Evolutionary conservation across 2,329 filamentous ascomycete species (phyloP).

Genomic region (Cercospora beticola): DNA sequence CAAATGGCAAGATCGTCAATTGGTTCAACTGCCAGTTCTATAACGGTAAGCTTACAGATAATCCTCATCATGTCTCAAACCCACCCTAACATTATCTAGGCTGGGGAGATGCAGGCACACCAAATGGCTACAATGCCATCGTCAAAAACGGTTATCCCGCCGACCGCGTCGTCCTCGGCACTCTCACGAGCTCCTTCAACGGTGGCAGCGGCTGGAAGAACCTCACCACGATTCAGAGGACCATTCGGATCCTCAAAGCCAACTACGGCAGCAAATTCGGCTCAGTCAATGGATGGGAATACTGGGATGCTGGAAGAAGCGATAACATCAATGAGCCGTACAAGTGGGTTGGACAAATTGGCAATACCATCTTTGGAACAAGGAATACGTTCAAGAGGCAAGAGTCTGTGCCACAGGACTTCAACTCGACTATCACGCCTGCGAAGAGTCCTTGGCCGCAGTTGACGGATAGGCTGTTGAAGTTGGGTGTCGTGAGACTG

Average conservation of each 20-base stretch:
- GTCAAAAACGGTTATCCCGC: constrained; percentile 28
- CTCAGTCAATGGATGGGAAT: constrained; percentile 33
- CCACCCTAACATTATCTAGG: constrained; percentile 24
- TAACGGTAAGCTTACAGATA: constrained; percentile 17
- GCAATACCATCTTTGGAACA: constrained; percentile 17
- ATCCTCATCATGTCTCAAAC: neutral
- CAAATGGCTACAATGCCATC: constrained; percentile 29
- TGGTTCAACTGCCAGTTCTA: constrained; percentile 36
- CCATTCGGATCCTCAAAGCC: constrained; percentile 24
- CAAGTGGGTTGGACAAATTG: constrained; percentile 25
- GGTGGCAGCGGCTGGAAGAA: constrained; percentile 31
- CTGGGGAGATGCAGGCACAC: constrained; percentile 31
- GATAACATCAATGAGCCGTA: constrained; percentile 22
- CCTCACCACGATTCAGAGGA: constrained; percentile 20
- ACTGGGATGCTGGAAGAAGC: constrained; percentile 29
- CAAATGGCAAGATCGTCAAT: constrained; percentile 32
- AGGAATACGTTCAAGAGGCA: constrained; percentile 14
- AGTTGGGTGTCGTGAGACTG: constrained; percentile 13
- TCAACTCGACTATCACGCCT: constrained; percentile 8
- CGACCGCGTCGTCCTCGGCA: constrained; percentile 29
- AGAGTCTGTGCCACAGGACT: constrained; percentile 12
- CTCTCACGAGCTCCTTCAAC: constrained; percentile 28
- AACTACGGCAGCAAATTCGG: constrained; percentile 28
- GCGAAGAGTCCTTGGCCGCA: constrained; percentile 28
- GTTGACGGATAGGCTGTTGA: constrained; percentile 17